Percentiles rank a stretch among this genome's conserved stretches.
These are phyloP conservation scores for Bipolaris sorokiniana DNA, from an alignment of 2,329 filamentous ascomycete genomes.

Conservation along the genomic window DNA sequence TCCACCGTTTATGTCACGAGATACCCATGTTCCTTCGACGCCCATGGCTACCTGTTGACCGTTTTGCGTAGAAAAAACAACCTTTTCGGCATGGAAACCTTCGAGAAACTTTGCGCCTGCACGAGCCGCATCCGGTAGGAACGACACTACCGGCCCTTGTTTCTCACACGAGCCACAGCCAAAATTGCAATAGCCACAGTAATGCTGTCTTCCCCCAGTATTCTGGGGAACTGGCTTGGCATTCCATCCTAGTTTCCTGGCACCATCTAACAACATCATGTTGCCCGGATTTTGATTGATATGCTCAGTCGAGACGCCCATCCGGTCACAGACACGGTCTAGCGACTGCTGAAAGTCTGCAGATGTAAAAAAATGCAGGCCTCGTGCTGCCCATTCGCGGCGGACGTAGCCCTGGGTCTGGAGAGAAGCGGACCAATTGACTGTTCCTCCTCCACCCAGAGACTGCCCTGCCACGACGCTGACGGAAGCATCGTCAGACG, in stretches of 20 bases:
- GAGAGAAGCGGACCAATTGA: slow-evolving; percentile 79
- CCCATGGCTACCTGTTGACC: slow-evolving; percentile 68
- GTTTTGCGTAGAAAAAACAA: slow-evolving; percentile 68
- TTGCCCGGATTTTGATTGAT: slow-evolving; percentile 78
- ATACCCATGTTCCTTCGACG: slow-evolving; percentile 76
- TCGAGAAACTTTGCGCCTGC: slow-evolving; percentile 84
- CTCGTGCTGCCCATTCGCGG: slow-evolving; percentile 76
- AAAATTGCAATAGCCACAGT: slow-evolving; percentile 69
- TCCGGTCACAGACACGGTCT: slow-evolving; percentile 77
- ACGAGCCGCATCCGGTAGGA: slow-evolving; percentile 77
- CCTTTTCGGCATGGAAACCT: slow-evolving; percentile 73
- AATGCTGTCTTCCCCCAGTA: slow-evolving; percentile 73
- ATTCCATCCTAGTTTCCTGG: slow-evolving; percentile 73
- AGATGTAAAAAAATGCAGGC: slow-evolving; percentile 75
- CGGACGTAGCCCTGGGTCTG: slow-evolving; percentile 78
- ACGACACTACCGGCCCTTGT: slow-evolving; percentile 77
- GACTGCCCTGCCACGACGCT: slow-evolving; percentile 70
- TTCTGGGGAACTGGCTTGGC: slow-evolving; percentile 78
- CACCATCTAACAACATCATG: slow-evolving; percentile 73
- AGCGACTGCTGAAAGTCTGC: slow-evolving; percentile 77
- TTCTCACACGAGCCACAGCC: slow-evolving; percentile 72
- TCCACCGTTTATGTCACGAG: slow-evolving; percentile 68
- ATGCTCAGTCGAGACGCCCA: slow-evolving; percentile 72
- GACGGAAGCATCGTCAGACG: slow-evolving; percentile 58
- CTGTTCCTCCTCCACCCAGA: slow-evolving; percentile 85